Conservation (phyloP, 78 protist species). For the Emiliania huxleyi region DNA sequence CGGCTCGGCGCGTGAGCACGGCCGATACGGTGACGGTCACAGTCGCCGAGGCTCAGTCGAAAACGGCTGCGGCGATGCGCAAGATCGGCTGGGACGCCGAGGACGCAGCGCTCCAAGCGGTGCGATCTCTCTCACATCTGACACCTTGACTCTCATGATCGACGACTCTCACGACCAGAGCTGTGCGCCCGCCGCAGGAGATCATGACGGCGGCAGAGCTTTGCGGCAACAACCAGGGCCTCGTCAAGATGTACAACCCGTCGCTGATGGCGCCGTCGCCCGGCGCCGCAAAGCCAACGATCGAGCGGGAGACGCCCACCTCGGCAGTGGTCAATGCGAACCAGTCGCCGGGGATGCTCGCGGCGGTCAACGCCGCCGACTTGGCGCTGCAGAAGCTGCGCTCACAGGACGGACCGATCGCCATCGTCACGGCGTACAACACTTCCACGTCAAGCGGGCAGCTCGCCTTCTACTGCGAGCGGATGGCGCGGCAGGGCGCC, state of each 20-base stretch:
- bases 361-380: neutral
- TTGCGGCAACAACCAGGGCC: constrained; percentile 24
- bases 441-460: neutral
- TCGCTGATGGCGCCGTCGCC: constrained; percentile 18
- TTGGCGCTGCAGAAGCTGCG: neutral
- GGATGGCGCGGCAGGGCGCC: neutral
- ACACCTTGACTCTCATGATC: too few species aligned
- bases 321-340: constrained; percentile 10
- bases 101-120: too few species aligned
- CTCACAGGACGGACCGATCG: neutral
- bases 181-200: neutral
- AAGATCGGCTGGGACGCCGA: too few species aligned
- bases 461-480: neutral
- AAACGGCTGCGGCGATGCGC: too few species aligned
- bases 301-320: neutral
- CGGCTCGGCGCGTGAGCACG: too few species aligned
- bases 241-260: constrained; percentile 6
- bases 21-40: too few species aligned
- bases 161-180: too few species aligned
- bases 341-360: constrained; percentile 6
- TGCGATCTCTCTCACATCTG: too few species aligned
- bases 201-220: constrained; percentile 8
- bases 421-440: neutral
- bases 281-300: neutral
- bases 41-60: too few species aligned